phyloP scores from a whole-genome alignment of 257 asterid species.

The Perilla frutescens region DNA sequence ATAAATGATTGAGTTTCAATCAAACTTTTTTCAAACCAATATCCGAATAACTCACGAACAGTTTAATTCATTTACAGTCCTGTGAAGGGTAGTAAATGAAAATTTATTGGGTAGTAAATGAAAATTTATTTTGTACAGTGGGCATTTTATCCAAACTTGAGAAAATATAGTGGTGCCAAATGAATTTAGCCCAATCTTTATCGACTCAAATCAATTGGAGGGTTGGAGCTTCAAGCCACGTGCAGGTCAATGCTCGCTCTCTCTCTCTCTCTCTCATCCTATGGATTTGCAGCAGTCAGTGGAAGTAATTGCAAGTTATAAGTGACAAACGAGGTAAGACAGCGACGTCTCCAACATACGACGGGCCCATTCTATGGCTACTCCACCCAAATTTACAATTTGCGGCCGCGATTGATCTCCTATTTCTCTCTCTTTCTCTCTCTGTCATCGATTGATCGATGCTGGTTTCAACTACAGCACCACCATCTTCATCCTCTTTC shows the following conservation, averaged over 20 bases:
- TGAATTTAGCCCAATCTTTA: slow-evolving; percentile 6
- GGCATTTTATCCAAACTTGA: neutral
- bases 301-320: slow-evolving; percentile 33
- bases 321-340: slow-evolving; percentile 11
- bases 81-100: no score
- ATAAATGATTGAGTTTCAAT: no score
- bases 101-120: no score
- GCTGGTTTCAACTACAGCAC: slow-evolving; percentile 38
- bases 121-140: neutral
- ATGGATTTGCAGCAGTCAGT: slow-evolving; percentile 34
- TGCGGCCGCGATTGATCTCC: slow-evolving; percentile 28
- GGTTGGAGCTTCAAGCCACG: slow-evolving; percentile 16
- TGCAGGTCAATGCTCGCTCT: slow-evolving; percentile 27
- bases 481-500: slow-evolving; percentile 38
- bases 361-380: slow-evolving; percentile 7
- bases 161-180: neutral
- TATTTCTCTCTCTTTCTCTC: neutral
- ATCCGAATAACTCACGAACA: no score
- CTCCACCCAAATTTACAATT: neutral
- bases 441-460: slow-evolving; percentile 30
- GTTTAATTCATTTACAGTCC: no score
- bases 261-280: neutral
- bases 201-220: neutral
- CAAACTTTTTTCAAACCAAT: no score
- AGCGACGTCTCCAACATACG: slow-evolving; percentile 28